A percentile compares a stretch with the other conserved stretches of the same genome.
These are phyloP conservation scores for Myriosclerotinia duriaeana DNA, from an alignment of 2,329 filamentous ascomycete genomes.

Conservation along the genomic window DNA sequence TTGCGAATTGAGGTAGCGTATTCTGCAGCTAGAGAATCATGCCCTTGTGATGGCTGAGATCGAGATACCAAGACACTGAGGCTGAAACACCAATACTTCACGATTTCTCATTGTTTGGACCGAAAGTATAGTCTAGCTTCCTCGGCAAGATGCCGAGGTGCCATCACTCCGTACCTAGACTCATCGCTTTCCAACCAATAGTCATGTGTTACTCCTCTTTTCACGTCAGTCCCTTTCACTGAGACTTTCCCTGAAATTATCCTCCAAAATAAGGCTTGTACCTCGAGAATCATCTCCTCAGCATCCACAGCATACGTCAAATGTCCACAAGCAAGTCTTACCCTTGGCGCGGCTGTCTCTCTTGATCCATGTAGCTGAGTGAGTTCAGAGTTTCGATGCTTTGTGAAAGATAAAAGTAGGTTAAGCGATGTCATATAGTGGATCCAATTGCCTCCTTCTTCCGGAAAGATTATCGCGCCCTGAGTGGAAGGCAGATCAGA, in stretches of 20 bases:
- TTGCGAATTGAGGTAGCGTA: conserved; percentile 5
- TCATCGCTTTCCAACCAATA: conserved; percentile 42
- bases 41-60: conserved; percentile 16
- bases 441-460: conserved; percentile 43
- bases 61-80: conserved; percentile 17
- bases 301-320: conserved; percentile 43
- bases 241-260: conserved; percentile 42
- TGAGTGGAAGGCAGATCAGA: conserved; percentile 29
- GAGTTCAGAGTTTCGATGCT: conserved; percentile 39
- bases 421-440: conserved; percentile 44
- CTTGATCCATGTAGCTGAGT: conserved; percentile 29
- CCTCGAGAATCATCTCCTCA: conserved; percentile 41
- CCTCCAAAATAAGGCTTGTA: conserved; percentile 40
- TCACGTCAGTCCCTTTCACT: conserved; percentile 37
- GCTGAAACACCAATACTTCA: conserved; percentile 18
- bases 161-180: conserved; percentile 42
- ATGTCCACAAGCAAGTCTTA: conserved; percentile 43
- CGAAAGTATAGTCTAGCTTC: conserved; percentile 36
- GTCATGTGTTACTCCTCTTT: conserved; percentile 41
- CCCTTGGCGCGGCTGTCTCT: conserved; percentile 31
- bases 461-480: conserved; percentile 44
- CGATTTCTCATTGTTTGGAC: conserved; percentile 4
- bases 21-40: conserved; percentile 21
- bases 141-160: conserved; percentile 41
- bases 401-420: conserved; percentile 41